These are phyloP conservation scores for Paramecium sexaurelia DNA, from an alignment of 73 alveolate species.

Conservation along the genomic window DNA sequence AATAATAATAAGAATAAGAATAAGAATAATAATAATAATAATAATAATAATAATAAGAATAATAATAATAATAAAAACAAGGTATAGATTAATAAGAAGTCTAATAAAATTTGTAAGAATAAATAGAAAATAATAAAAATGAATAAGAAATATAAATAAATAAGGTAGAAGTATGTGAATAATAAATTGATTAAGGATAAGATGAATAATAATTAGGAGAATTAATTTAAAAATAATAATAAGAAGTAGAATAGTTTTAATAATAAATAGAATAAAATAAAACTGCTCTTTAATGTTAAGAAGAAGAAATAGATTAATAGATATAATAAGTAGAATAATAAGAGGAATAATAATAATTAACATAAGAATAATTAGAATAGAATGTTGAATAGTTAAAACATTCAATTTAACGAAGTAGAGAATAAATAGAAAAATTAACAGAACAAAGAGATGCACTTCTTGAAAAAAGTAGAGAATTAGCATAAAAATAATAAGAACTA, in stretches of 20 bases:
- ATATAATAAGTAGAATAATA: neutral
- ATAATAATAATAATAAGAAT: neutral
- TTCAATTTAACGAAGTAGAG: conserved; percentile 23
- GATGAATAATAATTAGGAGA: neutral
- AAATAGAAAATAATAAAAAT: neutral
- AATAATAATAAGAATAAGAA: neutral
- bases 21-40: neutral
- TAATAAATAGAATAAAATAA: neutral
- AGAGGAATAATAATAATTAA: neutral
- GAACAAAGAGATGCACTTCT: conserved; percentile 12
- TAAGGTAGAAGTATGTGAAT: neutral
- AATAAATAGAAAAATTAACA: conserved; percentile 5
- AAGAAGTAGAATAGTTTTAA: neutral
- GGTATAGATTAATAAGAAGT: neutral
- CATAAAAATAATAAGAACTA: conserved; percentile 2
- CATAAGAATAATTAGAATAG: neutral
- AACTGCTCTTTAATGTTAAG: neutral
- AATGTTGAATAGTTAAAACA: conserved; percentile 15
- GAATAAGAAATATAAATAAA: neutral
- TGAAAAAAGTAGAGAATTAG: neutral
- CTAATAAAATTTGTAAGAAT: neutral
- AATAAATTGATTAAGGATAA: neutral
- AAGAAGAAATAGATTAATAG: conserved; percentile 5
- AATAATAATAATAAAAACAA: neutral
- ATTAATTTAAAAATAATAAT: neutral